phyloP scores from a whole-genome alignment of 129 eudicot genomes.

The Artemisia argyi region DNA sequence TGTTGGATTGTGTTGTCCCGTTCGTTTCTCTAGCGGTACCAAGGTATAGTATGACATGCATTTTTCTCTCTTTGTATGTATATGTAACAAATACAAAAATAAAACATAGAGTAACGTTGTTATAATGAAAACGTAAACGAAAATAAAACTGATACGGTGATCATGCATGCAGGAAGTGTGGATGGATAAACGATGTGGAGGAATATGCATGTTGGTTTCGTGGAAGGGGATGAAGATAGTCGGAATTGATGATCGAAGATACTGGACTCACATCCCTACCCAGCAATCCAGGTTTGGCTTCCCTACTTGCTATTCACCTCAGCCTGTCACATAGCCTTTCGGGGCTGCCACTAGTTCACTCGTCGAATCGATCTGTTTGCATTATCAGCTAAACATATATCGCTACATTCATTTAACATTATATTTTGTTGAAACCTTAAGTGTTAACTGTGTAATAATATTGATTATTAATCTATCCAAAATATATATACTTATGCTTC shows the following conservation, averaged over 20 bases:
- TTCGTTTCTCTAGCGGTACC: constrained; percentile 48
- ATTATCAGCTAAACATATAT: constrained; percentile 38
- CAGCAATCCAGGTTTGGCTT: constrained; percentile 72
- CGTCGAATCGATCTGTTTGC: constrained; percentile 40
- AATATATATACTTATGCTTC: too few species aligned
- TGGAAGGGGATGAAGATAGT: constrained; percentile 84
- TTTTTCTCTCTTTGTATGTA: too few species aligned
- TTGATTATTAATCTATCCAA: too few species aligned
- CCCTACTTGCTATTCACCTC: constrained; percentile 32
- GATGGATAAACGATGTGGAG: constrained; percentile 71
- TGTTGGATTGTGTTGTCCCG: constrained; percentile 54
- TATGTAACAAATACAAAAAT: too few species aligned
- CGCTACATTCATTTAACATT: too few species aligned
- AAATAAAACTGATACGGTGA: not conserved
- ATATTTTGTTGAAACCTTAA: too few species aligned
- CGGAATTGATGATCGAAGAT: constrained; percentile 80
- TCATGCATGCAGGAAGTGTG: constrained; percentile 60
- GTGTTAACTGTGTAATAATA: too few species aligned
- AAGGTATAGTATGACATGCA: constrained; percentile 34
- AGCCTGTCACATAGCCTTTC: too few species aligned
- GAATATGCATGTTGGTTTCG: constrained; percentile 57
- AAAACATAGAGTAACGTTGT: too few species aligned
- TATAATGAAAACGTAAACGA: too few species aligned
- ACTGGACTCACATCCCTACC: constrained; percentile 63
- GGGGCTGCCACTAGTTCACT: too few species aligned